Conservation (phyloP, 1,139 yeast species). For the Nakaseomyces sp. region DNA sequence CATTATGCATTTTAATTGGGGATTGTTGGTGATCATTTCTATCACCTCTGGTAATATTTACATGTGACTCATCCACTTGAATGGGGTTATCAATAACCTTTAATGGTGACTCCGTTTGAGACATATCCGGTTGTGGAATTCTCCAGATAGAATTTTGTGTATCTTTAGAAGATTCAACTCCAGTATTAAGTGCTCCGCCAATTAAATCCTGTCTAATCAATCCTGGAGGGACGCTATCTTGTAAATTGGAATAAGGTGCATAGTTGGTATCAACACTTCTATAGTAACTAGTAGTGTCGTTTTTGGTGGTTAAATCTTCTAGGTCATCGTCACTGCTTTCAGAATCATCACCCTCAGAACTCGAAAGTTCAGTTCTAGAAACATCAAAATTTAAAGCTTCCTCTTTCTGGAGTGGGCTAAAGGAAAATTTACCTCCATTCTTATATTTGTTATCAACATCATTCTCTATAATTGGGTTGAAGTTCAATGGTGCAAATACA, state of each 20-base stretch:
- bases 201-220: constrained; percentile 11
- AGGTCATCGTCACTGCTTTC: constrained; percentile 24
- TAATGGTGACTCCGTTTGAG: constrained; percentile 19
- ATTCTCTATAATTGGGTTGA: constrained; percentile 68
- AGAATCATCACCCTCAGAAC: constrained; percentile 31
- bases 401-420: constrained; percentile 26
- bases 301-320: neutral
- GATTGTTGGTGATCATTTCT: constrained; percentile 1
- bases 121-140: constrained; percentile 16
- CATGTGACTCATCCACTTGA: constrained; percentile 4
- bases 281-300: neutral
- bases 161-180: constrained; percentile 12
- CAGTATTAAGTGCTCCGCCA: neutral
- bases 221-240: constrained; percentile 15
- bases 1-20: constrained; percentile 1
- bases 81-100: constrained; percentile 12
- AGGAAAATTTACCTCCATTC: constrained; percentile 73
- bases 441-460: constrained; percentile 77
- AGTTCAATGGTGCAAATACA: constrained; percentile 69
- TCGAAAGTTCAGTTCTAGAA: constrained; percentile 25
- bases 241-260: constrained; percentile 10
- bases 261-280: constrained; percentile 22
- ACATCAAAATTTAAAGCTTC: constrained; percentile 28
- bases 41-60: neutral
- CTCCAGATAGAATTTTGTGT: constrained; percentile 24